Evolutionary conservation across 2,329 filamentous ascomycete species (phyloP), one percentile per base, ranked within the genome.

Genomic region (Hymenoscyphus occultus): DNA sequence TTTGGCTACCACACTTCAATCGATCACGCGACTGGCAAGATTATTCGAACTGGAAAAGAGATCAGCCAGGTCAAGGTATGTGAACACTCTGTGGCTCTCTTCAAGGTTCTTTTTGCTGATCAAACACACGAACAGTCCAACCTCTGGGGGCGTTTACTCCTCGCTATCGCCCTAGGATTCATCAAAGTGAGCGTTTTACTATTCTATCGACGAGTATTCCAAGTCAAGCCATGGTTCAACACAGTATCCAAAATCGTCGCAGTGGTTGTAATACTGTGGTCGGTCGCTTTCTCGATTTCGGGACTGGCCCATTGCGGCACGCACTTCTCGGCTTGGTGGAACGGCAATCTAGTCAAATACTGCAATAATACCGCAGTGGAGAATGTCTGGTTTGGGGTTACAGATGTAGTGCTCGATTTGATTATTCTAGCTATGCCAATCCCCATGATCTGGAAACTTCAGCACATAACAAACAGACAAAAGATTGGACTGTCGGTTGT

Each of bases 171-270:
- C 19, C 39, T 59, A 32, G 57, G 39, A 19, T 19, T 59, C 16
- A 59, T 59, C 16, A 59, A 59, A 59, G 19, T 59, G 35, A 59
- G 57, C 16, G 57, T 59, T 6, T 32, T 42, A 7, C 22, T 42
- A 3, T 42, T 40, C 13, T 59, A 59, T n/a, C 9, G 57, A 59
- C 32, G 57, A 22, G 19, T 40, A 10, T 59, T 45, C 32, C 56
- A 57, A 42, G 16, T 42, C 22, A 3, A 42, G 13, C 39, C n/a
- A 14, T 14, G 16, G 16, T 59, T 42, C 57, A 14, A 59, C n/a
- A 42, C 12, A 40, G 14, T 57, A 22, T 59, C 57, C 3, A 2
- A 19, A 1, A 7, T 42, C 13, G 1, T 59, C 16, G 32, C 39
- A 12, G 57, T 22, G 12, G 6, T 40, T n/a, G n/a, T 59, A 16